These are phyloP conservation scores for Neofusicoccum umdonicola DNA, from an alignment of 2,329 filamentous ascomycete species.

Conservation along the genomic window DNA sequence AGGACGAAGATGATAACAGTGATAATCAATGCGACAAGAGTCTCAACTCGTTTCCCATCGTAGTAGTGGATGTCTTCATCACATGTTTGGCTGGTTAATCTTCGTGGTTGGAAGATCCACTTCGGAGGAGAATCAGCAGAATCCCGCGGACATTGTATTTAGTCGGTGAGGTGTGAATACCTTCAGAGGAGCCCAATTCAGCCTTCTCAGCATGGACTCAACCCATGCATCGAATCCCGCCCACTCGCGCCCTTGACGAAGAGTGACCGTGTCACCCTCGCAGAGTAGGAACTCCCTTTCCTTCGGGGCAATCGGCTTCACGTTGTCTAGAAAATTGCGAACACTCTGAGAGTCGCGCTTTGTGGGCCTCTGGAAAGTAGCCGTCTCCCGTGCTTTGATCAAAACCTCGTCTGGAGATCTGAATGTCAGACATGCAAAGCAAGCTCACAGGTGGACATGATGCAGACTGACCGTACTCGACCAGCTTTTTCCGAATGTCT, in stretches of 20 bases:
- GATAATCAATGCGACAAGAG: conserved; percentile 42
- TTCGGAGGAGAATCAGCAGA: conserved; percentile 19
- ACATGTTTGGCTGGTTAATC: conserved; percentile 37
- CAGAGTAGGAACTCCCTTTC: conserved; percentile 37
- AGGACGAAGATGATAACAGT: conserved; percentile 44
- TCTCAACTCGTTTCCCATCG: conserved; percentile 37
- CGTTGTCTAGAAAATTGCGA: conserved; percentile 35
- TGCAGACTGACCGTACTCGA: conserved; percentile 33
- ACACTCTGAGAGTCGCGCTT: conserved; percentile 41
- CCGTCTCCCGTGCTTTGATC: conserved; percentile 37
- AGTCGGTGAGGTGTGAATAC: conserved; percentile 23
- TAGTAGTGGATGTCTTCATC: conserved; percentile 37
- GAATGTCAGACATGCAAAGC: no score
- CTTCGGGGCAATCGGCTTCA: conserved; percentile 35
- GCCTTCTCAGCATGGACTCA: conserved; percentile 31
- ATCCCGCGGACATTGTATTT: not conserved
- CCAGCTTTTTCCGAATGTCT: conserved; percentile 33
- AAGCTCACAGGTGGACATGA: not conserved
- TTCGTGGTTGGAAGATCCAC: conserved; percentile 39
- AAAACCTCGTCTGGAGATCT: conserved; percentile 35
- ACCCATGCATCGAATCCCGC: conserved; percentile 41
- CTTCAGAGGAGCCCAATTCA: conserved; percentile 25
- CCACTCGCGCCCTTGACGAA: conserved; percentile 41
- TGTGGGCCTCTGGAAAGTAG: conserved; percentile 39
- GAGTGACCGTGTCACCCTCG: conserved; percentile 42